Evolutionary conservation across 306 rosid genomes (phyloP).

Genomic region (Nissolia schottii): DNA sequence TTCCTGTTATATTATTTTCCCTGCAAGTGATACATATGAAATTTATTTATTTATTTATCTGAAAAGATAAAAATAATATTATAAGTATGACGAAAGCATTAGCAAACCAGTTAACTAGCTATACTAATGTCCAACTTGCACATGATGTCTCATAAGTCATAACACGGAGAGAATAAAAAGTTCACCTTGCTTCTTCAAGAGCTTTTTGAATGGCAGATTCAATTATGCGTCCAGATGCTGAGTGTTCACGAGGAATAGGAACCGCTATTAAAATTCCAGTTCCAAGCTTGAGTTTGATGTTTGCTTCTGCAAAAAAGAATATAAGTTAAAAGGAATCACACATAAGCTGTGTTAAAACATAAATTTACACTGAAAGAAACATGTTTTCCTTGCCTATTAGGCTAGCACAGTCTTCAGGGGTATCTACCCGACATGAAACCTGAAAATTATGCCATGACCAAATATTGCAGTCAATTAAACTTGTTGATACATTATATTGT

Average conservation of each 20-base stretch:
- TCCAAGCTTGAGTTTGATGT: slow-evolving; percentile 60
- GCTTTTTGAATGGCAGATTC: slow-evolving; percentile 77
- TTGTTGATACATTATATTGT: not conserved
- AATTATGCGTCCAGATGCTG: slow-evolving; percentile 68
- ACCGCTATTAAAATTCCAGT: slow-evolving; percentile 77
- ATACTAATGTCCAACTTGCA: not conserved
- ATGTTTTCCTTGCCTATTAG: slow-evolving; percentile 57
- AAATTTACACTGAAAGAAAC: not conserved
- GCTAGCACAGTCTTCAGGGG: slow-evolving; percentile 74
- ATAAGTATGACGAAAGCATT: not conserved
- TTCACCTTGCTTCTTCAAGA: slow-evolving; percentile 72
- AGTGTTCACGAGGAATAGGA: slow-evolving; percentile 81
- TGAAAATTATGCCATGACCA: slow-evolving; percentile 32
- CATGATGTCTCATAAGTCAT: not conserved
- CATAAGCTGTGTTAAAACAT: not conserved
- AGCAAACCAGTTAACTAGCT: slow-evolving; percentile 4
- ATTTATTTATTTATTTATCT: not conserved
- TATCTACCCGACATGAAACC: slow-evolving; percentile 78
- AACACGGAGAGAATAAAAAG: slow-evolving; percentile 4
- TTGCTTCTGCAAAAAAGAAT: slow-evolving; percentile 53
- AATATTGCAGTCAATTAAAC: slow-evolving; percentile 17
- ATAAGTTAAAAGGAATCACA: not conserved
- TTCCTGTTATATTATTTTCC: slow-evolving; percentile 72
- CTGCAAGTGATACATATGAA: slow-evolving; percentile 27
- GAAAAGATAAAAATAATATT: not conserved